Percentiles rank a stretch among this genome's conserved stretches.
Conservation (phyloP, 2,329 filamentous ascomycete genomes). For the Colletotrichum phormii region DNA sequence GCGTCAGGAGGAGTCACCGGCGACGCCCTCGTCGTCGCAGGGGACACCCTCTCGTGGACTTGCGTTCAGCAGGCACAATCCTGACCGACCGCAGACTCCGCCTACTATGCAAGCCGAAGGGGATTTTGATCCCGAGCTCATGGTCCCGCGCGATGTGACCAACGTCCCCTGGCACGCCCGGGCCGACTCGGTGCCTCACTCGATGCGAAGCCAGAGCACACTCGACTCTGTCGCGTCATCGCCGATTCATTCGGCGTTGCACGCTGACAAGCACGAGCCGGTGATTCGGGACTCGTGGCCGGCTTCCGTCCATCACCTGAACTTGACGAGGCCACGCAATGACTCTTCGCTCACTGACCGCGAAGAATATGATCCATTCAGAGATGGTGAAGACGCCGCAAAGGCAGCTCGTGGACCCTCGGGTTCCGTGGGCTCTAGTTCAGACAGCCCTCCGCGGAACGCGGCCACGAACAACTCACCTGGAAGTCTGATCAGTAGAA, state of each 20-base stretch:
- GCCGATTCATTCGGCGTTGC: conserved; percentile 42
- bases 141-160: conserved; percentile 46
- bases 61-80: conserved; percentile 44
- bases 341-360: conserved; percentile 41
- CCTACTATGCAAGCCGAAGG: conserved; percentile 12
- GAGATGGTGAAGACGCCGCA: conserved; percentile 32
- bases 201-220: conserved; percentile 49
- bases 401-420: conserved; percentile 23
- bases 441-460: conserved; percentile 12
- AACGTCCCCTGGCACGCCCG: conserved; percentile 46
- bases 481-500: conserved; percentile 51
- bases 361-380: conserved; percentile 43
- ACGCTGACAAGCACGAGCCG: conserved; percentile 46
- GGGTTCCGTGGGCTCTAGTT: conserved; percentile 13
- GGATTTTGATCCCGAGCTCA: conserved; percentile 37
- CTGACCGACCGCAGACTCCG: conserved; percentile 39
- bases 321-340: conserved; percentile 37
- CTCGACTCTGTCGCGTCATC: conserved; percentile 48
- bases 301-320: conserved; percentile 27
- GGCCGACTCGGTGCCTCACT: conserved; percentile 47
- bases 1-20: conserved; percentile 33
- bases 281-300: conserved; percentile 48
- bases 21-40: conserved; percentile 16
- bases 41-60: conserved; percentile 39
- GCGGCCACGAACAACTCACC: conserved; percentile 36